Base-by-base conservation (phyloP, 768 basidiomycete genomes). In the Solioccasus polychromus region DNA sequence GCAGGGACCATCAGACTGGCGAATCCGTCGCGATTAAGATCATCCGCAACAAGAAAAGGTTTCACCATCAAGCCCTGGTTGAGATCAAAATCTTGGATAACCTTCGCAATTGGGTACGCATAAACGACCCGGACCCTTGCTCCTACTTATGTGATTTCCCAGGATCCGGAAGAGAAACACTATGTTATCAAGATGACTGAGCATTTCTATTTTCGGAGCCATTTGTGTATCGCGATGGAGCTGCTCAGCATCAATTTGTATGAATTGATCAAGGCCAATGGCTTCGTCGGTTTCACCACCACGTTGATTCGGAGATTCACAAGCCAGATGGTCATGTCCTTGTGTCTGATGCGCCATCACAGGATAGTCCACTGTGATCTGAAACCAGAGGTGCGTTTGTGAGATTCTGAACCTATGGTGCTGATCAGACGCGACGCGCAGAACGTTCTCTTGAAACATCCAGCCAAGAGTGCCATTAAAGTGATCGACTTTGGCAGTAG, bases 401-500 rank as follows among this genome's bases (percentile, higher is more conserved):
- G 37, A 55, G 40, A 43, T 38, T 22, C 5, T 18, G 35, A 8
- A 9, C 20, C 19, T 26, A 18, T 25, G 19, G 18, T 35, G n/a
- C 17, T 43, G 8, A 31, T 36, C 42, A 56, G 30, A 53, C 39
- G 24, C 22, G 22, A 30, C 42, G 35, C 42, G 10, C 58, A 98
- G 94, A 99, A 99, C 55, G 90, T 99, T 32, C 73, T 98, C 0
- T 72, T 99, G 44, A 84, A 88, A 39, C 96, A 98, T 65, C 96
- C 96, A 18, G 84, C 88, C 2, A 96, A 94, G 73, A 95, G 92
- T 58, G 92, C 84, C 3, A 88, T 99, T 67, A 98, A 97, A 64
- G 93, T 97, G 46, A 98, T 99, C 54, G 96, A 99, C 67, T 99
- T 99, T 63, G 96, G 96, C 36, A 95, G 92, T 56, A 96, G 93